Evolutionary conservation across 495 filamentous ascomycete genomes (phyloP), one percentile per base, ranked within the genome.

Genomic region (Mytilinidion resinicola): DNA sequence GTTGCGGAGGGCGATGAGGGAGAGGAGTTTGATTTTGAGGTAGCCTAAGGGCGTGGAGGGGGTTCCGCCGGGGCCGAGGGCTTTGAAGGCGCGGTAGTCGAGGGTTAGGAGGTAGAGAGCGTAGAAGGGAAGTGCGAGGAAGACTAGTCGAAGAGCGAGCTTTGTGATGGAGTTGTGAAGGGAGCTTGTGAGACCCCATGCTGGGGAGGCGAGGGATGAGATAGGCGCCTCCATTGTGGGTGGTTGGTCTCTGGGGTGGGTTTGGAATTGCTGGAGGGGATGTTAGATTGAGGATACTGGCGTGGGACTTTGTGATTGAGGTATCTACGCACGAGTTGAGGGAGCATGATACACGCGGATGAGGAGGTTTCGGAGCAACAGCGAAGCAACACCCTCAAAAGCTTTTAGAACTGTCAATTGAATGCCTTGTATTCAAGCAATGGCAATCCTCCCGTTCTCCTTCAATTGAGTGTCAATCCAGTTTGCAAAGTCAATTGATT

Each of bases 31-130:
- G 65, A 95, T 83, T 19, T 78, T 79, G 52, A 89, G 72, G 72
- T 90, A 95, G 44, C 89, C 89, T 12, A 63, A 47, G 53, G 0
- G 86, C 89, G 43, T 57, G 14, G 21, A 37, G 68, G 41, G 58
- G 0, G 87, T 91, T 46, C 89, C 89, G 19, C 89, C 89, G 10
- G 89, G 88, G 0, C 89, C 89, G 15, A 95, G 83, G 35, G 81
- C 79, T 56, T 91, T 69, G 72, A 90, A 95, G 64, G 82, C 82
- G 41, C 77, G 72, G 73, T 90, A 95, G 77, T 92, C 89, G 68
- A 82, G 84, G 64, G 82, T 81, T 57, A 88, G 77, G 56, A 80
- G 60, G 52, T 81, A 80, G 25, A 80, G 59, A 12, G 77, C 53
- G 38, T 77, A 68, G 46, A 85, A 73, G 49, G 81, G 62, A 21